Conservation (phyloP, 1,284 basidiomycete species). For the Sanghuangporus sanghuang region DNA sequence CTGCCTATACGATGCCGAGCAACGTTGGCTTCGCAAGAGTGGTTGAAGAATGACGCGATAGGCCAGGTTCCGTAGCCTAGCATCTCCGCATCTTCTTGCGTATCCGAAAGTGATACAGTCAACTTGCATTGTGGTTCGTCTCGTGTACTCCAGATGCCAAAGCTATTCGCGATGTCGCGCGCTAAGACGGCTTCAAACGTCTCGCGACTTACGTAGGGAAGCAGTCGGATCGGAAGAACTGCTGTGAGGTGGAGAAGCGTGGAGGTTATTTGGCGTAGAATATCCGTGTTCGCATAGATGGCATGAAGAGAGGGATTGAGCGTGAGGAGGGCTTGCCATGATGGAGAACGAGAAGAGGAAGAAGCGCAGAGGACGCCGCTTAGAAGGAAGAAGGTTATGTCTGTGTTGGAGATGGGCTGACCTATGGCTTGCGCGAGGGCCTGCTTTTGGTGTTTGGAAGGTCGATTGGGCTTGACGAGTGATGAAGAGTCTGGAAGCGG, state of each 20-base stretch:
- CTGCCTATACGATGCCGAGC: constrained; percentile 15
- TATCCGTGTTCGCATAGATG: constrained; percentile 11
- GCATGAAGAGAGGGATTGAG: constrained; percentile 15
- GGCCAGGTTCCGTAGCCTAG: constrained; percentile 24
- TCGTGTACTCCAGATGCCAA: constrained; percentile 21
- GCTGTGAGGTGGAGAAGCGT: constrained; percentile 17
- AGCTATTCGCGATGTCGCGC: constrained; percentile 22
- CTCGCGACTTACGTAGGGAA: constrained; percentile 5
- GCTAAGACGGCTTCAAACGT: constrained; percentile 15
- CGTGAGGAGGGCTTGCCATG: constrained; percentile 8
- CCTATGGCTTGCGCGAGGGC: constrained; percentile 5
- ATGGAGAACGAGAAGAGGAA: constrained; percentile 5
- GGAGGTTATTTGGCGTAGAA: constrained; percentile 13
- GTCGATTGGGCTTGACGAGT: background rate
- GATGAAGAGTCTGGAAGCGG: background rate
- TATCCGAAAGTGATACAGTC: background rate
- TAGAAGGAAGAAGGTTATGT: constrained; percentile 15
- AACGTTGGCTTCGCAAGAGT: constrained; percentile 21
- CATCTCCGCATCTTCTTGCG: constrained; percentile 19
- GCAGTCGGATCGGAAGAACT: constrained; percentile 17
- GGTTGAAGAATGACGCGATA: constrained; percentile 24
- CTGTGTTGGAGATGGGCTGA: constrained; percentile 1
- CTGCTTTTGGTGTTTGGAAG: background rate
- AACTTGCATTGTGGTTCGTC: background rate
- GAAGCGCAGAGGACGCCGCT: constrained; percentile 11